Evolutionary conservation across 208 protist genomes (phyloP), one percentile per base, ranked within the genome.

Genomic region (Naegleria fowleri): DNA sequence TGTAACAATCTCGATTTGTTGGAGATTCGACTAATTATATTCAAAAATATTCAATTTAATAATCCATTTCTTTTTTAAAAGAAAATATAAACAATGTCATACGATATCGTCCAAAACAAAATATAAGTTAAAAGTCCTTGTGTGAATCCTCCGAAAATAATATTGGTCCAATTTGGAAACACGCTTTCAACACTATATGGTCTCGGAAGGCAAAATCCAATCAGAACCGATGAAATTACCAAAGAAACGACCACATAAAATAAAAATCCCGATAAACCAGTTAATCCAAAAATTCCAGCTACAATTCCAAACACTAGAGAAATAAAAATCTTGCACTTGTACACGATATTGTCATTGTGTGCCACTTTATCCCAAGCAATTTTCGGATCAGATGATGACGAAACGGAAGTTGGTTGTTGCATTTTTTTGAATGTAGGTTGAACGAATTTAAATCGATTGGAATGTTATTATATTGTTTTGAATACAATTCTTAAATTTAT

Each of bases 301-400:
- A 88, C 29, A 51, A 88, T 58, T 39, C 85, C 85, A 88, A 88
- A 88, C 0, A 88, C 43, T 19, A 88, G 22, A 25, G 41, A 33
- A 7, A 48, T 39, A 58, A 88, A 88, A 39, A 58, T 58, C 29
- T 39, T 48, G 41, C 85, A 88, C n/a, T 58, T 51, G 33, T 88
- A 88, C 16, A 88, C 33, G 3, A 58, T 36, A 58, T 88, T 88
- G 11, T 88, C 85, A 58, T 88, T 88, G n/a, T 88, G 85, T 58
- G 85, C 85, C 0, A 88, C 11, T 58, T 88, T 88, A 39, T 88
- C 85, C 15, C 19, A 29, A 36, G 41, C 85, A 58, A 79, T 79
- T 33, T 79, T 67, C 1, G 43, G 43, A 29, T 67, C 55, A 13
- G 55, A 67, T 1, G 55, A 29, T 67, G 55, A 58, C 15, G 51